Conservation (phyloP, 768 basidiomycete species). For the Solioccasus polychromus region DNA sequence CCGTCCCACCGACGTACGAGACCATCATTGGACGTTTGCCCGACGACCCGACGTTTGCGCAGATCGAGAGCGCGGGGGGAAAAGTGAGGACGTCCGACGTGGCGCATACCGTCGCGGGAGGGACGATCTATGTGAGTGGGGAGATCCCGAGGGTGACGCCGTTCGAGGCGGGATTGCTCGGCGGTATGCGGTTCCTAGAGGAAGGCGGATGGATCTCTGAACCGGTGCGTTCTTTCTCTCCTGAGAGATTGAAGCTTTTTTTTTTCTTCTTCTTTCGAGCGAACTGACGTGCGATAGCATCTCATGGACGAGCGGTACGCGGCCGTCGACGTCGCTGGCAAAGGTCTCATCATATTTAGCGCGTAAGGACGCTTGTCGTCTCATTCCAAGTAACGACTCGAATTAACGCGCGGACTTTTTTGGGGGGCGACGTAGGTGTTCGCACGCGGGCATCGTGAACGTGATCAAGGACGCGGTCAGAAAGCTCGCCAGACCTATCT, state of each 20-base stretch:
- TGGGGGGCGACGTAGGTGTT: conserved; percentile 44
- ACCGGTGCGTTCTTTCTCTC: conserved; percentile 37
- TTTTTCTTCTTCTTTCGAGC: neutral
- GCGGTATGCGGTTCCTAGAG: conserved; percentile 60
- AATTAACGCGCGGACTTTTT: neutral
- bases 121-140: conserved; percentile 73
- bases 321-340: conserved; percentile 73
- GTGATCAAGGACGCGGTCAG: conserved; percentile 69
- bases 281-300: conserved; percentile 42
- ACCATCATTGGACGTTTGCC: conserved; percentile 60
- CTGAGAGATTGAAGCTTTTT: too few relatives aligned
- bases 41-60: conserved; percentile 67
- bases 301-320: conserved; percentile 85
- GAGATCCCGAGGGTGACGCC: conserved; percentile 70
- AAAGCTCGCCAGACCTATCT: conserved; percentile 62
- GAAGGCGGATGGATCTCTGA: conserved; percentile 49
- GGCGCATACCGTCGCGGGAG: conserved; percentile 64
- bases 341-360: conserved; percentile 81
- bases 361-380: conserved; percentile 49
- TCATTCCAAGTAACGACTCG: neutral
- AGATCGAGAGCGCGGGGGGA: conserved; percentile 56
- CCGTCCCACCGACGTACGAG: conserved; percentile 56
- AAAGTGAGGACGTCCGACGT: conserved; percentile 51
- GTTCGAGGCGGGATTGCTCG: conserved; percentile 67
- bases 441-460: conserved; percentile 84